Percentiles rank a stretch among this genome's conserved stretches.
Conservation (phyloP, 768 basidiomycete species). For the Tylopilus sp. region DNA sequence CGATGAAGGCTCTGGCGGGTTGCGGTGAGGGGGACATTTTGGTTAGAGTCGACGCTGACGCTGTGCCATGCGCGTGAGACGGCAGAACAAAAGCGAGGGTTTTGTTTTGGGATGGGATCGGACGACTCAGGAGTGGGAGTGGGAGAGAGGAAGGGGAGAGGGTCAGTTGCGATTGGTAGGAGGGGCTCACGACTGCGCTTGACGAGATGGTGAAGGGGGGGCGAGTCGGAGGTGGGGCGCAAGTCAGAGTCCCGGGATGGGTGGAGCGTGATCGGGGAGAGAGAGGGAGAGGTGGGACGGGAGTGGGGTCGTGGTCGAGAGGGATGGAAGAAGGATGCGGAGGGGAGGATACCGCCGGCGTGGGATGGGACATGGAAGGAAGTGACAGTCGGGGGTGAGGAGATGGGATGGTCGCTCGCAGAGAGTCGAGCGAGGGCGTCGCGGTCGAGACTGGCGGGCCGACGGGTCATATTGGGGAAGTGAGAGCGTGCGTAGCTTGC, state of each 20-base stretch:
- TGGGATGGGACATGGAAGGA: conserved; percentile 52
- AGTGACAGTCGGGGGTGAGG: conserved; percentile 27
- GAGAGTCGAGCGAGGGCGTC: conserved; percentile 6
- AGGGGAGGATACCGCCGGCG: conserved; percentile 72
- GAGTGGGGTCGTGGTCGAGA: conserved; percentile 52
- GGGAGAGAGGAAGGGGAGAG: background rate
- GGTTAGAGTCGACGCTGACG: conserved; percentile 49
- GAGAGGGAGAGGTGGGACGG: conserved; percentile 38
- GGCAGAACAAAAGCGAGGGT: conserved; percentile 29
- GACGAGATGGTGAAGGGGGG: conserved; percentile 27
- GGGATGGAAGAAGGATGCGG: conserved; percentile 76
- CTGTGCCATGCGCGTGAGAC: conserved; percentile 58
- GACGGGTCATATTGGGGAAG: too few relatives aligned
- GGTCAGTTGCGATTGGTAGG: conserved; percentile 43
- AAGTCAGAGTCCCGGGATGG: conserved; percentile 42
- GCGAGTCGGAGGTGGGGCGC: conserved; percentile 23
- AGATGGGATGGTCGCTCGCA: conserved; percentile 23
- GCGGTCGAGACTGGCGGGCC: conserved; percentile 15
- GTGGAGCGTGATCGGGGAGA: conserved; percentile 38
- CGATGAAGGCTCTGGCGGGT: conserved; percentile 1
- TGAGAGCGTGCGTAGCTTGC: too few relatives aligned
- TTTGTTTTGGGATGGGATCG: background rate
- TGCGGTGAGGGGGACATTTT: conserved; percentile 22
- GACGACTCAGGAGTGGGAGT: background rate
- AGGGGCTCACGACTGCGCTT: conserved; percentile 76